A percentile compares a stretch with the other conserved stretches of the same genome.
Conservation (phyloP, 495 filamentous ascomycete genomes). For the Lophium mytilinum region DNA sequence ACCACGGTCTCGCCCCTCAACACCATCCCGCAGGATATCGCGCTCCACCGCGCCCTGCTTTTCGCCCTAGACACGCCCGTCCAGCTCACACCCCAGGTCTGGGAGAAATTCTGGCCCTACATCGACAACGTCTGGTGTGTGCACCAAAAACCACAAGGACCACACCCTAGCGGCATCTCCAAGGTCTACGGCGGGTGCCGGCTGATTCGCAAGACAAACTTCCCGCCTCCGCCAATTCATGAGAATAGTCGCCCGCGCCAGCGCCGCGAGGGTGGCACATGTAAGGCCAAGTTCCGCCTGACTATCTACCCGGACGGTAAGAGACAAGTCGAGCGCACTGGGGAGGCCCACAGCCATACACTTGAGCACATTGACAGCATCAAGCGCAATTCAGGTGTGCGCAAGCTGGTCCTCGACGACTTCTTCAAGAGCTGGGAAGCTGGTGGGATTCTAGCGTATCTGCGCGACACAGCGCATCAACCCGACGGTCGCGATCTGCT, state of each 20-base stretch:
- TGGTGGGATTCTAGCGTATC: slow-evolving; percentile 15
- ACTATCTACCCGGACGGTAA: slow-evolving; percentile 11
- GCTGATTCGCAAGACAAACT: slow-evolving; percentile 11
- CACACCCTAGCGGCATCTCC: slow-evolving; percentile 7
- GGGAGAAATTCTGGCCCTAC: slow-evolving; percentile 16
- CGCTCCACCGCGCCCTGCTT: slow-evolving; percentile 15
- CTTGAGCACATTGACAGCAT: slow-evolving; percentile 18
- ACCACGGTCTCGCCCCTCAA: slow-evolving; percentile 7
- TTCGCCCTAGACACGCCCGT: slow-evolving; percentile 20
- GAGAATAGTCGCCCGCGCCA: slow-evolving; percentile 10
- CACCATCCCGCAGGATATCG: slow-evolving; percentile 16
- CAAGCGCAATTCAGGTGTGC: slow-evolving; percentile 10
- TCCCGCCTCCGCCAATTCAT: slow-evolving; percentile 2
- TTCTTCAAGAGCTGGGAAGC: slow-evolving; percentile 24
- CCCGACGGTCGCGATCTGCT: slow-evolving; percentile 4
- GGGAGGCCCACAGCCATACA: slow-evolving; percentile 9
- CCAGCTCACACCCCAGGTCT: slow-evolving; percentile 9
- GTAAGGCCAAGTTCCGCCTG: slow-evolving; percentile 16
- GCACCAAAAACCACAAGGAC: slow-evolving; percentile 10
- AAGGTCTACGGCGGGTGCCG: slow-evolving; percentile 18
- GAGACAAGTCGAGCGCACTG: slow-evolving; percentile 5
- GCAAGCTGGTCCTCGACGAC: slow-evolving; percentile 14
- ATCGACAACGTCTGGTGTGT: slow-evolving; percentile 20
- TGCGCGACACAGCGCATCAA: slow-evolving; percentile 5
- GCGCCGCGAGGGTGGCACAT: slow-evolving; percentile 15